These are phyloP conservation scores for Entomortierella lignicola DNA, from an alignment of 192 early-diverging fungal genomes.

Conservation along the genomic window DNA sequence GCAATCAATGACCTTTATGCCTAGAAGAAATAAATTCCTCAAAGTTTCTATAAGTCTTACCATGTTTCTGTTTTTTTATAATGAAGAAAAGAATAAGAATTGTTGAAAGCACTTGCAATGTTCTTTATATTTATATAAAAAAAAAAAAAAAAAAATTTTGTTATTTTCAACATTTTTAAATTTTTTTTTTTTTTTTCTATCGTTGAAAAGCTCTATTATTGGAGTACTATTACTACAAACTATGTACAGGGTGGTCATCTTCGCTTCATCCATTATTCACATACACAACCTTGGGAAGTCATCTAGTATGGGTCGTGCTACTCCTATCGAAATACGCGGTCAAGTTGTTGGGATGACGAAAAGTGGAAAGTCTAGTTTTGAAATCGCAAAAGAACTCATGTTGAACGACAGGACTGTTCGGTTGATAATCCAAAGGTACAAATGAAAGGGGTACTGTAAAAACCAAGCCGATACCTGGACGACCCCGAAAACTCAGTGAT, in stretches of 20 bases:
- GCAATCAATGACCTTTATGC: no score
- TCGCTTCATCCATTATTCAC: constrained; percentile 3
- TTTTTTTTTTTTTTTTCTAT: no score
- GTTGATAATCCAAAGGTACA: constrained; percentile 9
- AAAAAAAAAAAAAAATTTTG: no score
- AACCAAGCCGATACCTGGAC: constrained; percentile 8
- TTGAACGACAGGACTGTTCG: constrained; percentile 4
- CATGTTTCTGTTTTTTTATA: no score
- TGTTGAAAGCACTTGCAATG: no score
- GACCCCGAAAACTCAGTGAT: constrained; percentile 3
- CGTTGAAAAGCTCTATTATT: no score
- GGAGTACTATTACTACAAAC: no score
- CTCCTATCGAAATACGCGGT: constrained; percentile 5
- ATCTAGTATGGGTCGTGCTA: background rate
- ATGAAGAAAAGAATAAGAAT: no score
- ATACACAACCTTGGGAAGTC: constrained; percentile 9
- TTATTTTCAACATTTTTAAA: no score
- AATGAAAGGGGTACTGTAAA: constrained; percentile 7
- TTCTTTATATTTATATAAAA: no score
- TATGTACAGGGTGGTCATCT: background rate
- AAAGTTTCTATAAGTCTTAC: no score
- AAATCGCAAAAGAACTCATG: constrained; percentile 1
- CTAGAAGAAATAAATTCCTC: no score
- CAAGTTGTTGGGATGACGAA: constrained; percentile 5
- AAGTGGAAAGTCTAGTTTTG: background rate